Evolutionary conservation across 495 filamentous ascomycete species (phyloP), one percentile per base, ranked within the genome.

Genomic region (Penicillium canescens): DNA sequence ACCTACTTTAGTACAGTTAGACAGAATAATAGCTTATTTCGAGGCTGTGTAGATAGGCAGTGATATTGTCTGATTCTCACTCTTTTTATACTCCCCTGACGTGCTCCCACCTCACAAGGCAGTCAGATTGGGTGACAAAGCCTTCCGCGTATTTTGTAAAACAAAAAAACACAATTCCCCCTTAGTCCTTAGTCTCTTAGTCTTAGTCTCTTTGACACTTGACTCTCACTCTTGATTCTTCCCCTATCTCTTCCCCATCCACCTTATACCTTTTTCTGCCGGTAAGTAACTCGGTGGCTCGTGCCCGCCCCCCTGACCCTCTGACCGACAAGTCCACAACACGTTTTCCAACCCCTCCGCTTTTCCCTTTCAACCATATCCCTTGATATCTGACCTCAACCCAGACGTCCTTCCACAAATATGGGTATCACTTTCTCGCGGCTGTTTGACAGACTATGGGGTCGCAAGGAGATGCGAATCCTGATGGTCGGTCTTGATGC

Each of bases 391-490:
- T 47, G 46, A 51, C 59, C 31, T 34, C 36, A 35, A 18, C 18
- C 26, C 38, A 65, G 67, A 67, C 8, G 56, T 67, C 57, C 62
- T 67, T 71, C 75, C 80, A 83, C 78, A 80, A 89, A 73, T 73
- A 96, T 96, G 92, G 92, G 92, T 95, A 80, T 96, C 69, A 84
- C 86, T 65, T 87, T 96, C 74, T 96, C 92, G 59, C 92, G 88
- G 81, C 75, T 98, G 68, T 91, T 98, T 73, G 89, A 95, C 70
- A 85, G 86, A 79, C 86, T 98, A 71, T 96, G 90, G 87, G 92
- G 92, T 61, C 94, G 96, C 85, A 96, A 96, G 86, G 94, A 99
- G 85, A 99, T 99, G 94, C 86, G 92, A 79, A 96, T 99, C 74
- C 76, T 99, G 73, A 99, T 99, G 94, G 92, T 99, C 68, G 94